Conservation (phyloP, 1,284 basidiomycete genomes). For the Apiotrichum brassicae region DNA sequence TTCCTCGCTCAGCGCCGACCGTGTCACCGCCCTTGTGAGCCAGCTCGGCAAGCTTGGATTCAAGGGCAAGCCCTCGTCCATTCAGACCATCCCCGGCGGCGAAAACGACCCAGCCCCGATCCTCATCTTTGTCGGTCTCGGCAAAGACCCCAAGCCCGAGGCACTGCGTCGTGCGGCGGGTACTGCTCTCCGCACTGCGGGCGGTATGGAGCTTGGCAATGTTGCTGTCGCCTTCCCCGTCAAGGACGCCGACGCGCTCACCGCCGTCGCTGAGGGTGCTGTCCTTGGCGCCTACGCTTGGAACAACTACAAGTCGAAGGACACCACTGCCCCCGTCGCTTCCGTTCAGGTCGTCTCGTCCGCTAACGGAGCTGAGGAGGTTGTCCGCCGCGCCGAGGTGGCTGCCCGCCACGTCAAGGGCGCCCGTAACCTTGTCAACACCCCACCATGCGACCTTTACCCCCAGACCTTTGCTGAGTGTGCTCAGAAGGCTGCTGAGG, state of each 20-base stretch:
- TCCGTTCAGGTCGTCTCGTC: conserved; percentile 8
- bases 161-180: conserved; percentile 10
- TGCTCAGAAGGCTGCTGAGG: conserved; percentile 4
- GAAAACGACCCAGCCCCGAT: conserved; percentile 9
- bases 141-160: conserved; percentile 10
- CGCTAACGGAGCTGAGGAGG: conserved; percentile 1
- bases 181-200: conserved; percentile 7
- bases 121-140: conserved; percentile 16
- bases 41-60: conserved; percentile 13
- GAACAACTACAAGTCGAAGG: conserved; percentile 17
- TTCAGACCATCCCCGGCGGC: conserved; percentile 5
- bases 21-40: background rate
- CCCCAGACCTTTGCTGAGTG: conserved; percentile 11
- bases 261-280: conserved; percentile 15
- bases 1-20: background rate
- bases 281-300: conserved; percentile 17
- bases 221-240: conserved; percentile 13
- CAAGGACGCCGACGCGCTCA: conserved; percentile 3
- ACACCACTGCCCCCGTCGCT: conserved; percentile 6
- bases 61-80: conserved; percentile 8
- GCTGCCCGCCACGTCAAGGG: conserved; percentile 13
- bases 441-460: conserved; percentile 13
- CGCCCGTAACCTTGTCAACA: conserved; percentile 16
- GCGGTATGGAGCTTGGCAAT: conserved; percentile 3
- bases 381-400: conserved; percentile 10